Conservation (phyloP, 2,329 filamentous ascomycete species). For the Shiraia sp. region DNA sequence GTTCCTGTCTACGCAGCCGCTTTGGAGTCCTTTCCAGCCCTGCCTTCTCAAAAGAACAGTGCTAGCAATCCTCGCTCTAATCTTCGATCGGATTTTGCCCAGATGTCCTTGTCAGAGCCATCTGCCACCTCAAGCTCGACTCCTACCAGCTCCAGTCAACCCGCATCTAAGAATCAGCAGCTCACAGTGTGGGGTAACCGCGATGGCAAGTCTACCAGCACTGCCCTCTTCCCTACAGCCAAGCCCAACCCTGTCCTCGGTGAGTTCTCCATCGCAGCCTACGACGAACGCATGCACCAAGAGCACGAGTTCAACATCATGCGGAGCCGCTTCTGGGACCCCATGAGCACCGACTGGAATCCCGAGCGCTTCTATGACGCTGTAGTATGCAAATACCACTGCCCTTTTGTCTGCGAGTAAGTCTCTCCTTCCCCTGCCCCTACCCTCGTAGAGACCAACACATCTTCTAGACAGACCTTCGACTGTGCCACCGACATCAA, state of each 20-base stretch:
- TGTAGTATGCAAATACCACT: constrained; percentile 54
- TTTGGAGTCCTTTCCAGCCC: constrained; percentile 21
- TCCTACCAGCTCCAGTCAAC: background rate
- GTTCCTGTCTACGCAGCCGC: constrained; percentile 1
- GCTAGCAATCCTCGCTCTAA: constrained; percentile 1
- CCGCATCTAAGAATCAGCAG: constrained; percentile 9
- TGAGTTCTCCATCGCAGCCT: constrained; percentile 34
- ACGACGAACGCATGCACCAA: constrained; percentile 31
- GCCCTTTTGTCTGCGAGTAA: constrained; percentile 61
- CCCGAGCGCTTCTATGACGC: constrained; percentile 52
- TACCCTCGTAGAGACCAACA: no score
- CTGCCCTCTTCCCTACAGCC: constrained; percentile 42
- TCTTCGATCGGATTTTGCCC: constrained; percentile 11
- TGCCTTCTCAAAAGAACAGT: constrained; percentile 14
- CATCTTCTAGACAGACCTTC: constrained; percentile 32
- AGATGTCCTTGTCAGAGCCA: constrained; percentile 20
- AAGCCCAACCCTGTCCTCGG: constrained; percentile 31
- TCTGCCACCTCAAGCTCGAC: constrained; percentile 9
- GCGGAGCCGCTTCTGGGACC: constrained; percentile 53
- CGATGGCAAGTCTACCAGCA: constrained; percentile 23
- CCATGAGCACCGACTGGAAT: constrained; percentile 54
- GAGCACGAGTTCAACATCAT: constrained; percentile 45
- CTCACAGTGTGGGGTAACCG: constrained; percentile 27
- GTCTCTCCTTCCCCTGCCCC: constrained; percentile 6
- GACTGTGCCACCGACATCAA: constrained; percentile 33